A percentile compares a stretch with the other conserved stretches of the same genome.
Evolutionary conservation across 2,329 filamentous ascomycete species (phyloP).

Genomic region (Amesomyces nigricolor): DNA sequence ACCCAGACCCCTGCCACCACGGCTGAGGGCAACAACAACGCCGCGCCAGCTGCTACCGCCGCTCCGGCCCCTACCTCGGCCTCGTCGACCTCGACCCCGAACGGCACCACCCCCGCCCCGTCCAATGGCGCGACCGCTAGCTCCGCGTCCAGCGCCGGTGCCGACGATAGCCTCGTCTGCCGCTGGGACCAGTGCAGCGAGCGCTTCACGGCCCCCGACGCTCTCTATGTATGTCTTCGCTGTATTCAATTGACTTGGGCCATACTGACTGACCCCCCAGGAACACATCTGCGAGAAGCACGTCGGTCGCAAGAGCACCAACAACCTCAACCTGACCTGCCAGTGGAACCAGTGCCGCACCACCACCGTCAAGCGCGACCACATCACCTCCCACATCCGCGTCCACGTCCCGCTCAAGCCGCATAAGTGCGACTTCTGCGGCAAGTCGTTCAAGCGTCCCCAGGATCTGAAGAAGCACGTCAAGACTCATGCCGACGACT

Average conservation of each 20-base stretch:
- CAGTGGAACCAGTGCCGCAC: constrained; percentile 96
- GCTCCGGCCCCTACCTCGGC: constrained; percentile 29
- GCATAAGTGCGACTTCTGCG: constrained; percentile 98
- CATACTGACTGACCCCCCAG: constrained; percentile 40
- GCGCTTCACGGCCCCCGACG: constrained; percentile 52
- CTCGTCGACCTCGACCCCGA: constrained; percentile 41
- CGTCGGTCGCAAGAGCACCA: constrained; percentile 97
- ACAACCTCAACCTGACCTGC: constrained; percentile 95
- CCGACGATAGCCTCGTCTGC: constrained; percentile 53
- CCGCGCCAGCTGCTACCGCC: constrained; percentile 21
- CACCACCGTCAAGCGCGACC: constrained; percentile 95
- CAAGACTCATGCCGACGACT: constrained; percentile 97
- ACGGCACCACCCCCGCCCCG: constrained; percentile 48
- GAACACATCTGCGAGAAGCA: constrained; percentile 98
- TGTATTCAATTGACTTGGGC: too few relatives aligned
- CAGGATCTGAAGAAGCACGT: constrained; percentile 99
- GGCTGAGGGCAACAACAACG: constrained; percentile 1
- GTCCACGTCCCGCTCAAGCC: constrained; percentile 98
- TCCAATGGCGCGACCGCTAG: constrained; percentile 39
- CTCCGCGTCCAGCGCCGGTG: constrained; percentile 20
- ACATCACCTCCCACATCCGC: constrained; percentile 98
- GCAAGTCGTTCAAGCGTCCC: constrained; percentile 97
- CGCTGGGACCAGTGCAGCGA: constrained; percentile 56
- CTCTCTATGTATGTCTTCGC: constrained; percentile 50
- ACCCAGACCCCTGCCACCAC: not conserved